These are phyloP conservation scores for Glycyrrhiza uralensis DNA, from an alignment of 306 rosid species.

Conservation along the genomic window DNA sequence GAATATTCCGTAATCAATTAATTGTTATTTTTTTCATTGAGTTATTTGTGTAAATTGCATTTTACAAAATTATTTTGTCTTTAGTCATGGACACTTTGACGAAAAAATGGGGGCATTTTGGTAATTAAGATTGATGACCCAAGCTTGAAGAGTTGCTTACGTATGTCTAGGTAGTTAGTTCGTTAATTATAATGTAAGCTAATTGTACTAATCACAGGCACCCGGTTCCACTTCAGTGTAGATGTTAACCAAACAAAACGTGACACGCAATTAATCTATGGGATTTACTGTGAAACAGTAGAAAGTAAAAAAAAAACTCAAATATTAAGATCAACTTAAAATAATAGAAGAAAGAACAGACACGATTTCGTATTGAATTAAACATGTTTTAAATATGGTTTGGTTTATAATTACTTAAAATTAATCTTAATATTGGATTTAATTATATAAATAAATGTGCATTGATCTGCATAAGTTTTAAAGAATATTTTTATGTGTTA, in stretches of 20 bases:
- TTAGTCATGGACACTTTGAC: not conserved
- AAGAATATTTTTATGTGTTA: too few species aligned
- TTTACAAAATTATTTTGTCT: not conserved
- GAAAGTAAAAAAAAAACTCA: too few species aligned
- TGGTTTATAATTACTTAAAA: too few species aligned
- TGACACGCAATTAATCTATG: not conserved
- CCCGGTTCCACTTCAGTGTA: not conserved
- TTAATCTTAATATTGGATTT: too few species aligned
- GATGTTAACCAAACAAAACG: not conserved
- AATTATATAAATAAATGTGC: too few species aligned
- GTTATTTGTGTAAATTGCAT: not conserved
- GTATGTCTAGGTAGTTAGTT: constrained; percentile 19
- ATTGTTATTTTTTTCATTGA: not conserved
- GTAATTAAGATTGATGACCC: not conserved
- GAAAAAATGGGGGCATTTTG: not conserved
- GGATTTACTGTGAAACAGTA: not conserved
- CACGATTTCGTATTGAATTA: too few species aligned
- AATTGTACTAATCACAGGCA: constrained; percentile 9
- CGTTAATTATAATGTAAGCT: constrained; percentile 25
- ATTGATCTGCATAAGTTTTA: too few species aligned
- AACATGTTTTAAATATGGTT: too few species aligned
- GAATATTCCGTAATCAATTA: not conserved
- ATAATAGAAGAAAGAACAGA: too few species aligned
- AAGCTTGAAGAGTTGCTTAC: constrained; percentile 25
- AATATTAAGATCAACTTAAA: too few species aligned